Base-by-base conservation (phyloP, 2,329 filamentous ascomycete genomes). In the Diaporthe citriasiana region DNA sequence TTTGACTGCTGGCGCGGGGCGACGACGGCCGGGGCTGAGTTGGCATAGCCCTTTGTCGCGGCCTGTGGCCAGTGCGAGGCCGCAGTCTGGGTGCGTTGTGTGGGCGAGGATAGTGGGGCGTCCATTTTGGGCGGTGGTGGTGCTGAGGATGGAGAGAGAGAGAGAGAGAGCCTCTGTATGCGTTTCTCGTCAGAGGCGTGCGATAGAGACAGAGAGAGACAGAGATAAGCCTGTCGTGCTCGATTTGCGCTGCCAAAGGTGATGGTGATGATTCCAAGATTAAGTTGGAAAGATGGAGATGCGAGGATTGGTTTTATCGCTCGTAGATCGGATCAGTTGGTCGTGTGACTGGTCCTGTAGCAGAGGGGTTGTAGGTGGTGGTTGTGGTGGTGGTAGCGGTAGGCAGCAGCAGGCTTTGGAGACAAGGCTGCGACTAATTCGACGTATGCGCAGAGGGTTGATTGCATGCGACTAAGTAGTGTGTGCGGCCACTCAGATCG, bases 51-150 rank as follows among this genome's bases (percentile, higher is more conserved):
- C 40, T 30, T 60, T 10, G 69, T 71, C 30, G 69, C 69, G 30
- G 69, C 13, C 56, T 77, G 76, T 25, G 80, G 79, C 57, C 79
- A 79, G 56, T 74, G 76, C 42, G 82, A 79, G 13, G 78, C 69
- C 57, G 81, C 78, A 76, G 74, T 65, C 10, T 79, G 79, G n/a
- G 76, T 63, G 56, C 78, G 78, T 60, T 76, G 76, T 38, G 78
- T 77, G 30, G 81, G 77, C 19, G 80, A 80, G 30, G 79, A 78
- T 71, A 80, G 79, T 57, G 79, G 80, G 55, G 81, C 77, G 77
- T 83, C 77, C 81, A 83, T 83, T 70, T 50, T 53, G 53, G 53
- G 59, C n/a, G 40, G 51, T 25, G 56, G 68, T 9, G 55, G 22
- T 70, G 35, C 22, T 19, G 22, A 42, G 22, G 30, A 57, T 55